Percentiles rank a stretch among this genome's conserved stretches.
phyloP scores from a whole-genome alignment of 1,139 yeast species.

The Chernovozyma aurita region DNA sequence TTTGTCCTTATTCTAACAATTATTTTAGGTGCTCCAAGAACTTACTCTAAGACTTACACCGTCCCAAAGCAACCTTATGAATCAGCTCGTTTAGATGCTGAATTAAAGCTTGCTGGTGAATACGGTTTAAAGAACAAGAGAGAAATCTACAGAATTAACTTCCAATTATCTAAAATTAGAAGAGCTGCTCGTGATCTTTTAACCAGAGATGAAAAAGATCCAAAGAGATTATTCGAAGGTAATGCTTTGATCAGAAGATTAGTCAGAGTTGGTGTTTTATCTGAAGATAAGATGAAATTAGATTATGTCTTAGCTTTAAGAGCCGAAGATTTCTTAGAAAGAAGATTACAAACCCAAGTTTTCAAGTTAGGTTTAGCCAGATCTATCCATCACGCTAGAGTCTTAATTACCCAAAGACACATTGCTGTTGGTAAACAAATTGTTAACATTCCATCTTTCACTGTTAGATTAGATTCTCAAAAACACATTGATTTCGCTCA shows the following conservation, averaged over 20 bases:
- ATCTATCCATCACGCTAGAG: constrained; percentile 99
- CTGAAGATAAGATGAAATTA: constrained; percentile 99
- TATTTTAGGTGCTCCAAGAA: constrained; percentile 85
- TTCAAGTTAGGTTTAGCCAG: constrained; percentile 99
- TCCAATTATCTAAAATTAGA: constrained; percentile 99
- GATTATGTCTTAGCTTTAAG: constrained; percentile 99
- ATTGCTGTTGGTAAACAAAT: constrained; percentile 99
- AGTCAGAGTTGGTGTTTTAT: constrained; percentile 97
- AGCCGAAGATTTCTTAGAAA: constrained; percentile 99
- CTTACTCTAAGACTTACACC: constrained; percentile 98
- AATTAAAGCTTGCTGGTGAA: constrained; percentile 99
- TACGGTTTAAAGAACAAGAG: constrained; percentile 99
- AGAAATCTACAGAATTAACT: constrained; percentile 98
- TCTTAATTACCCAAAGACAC: constrained; percentile 97
- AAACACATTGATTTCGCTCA: constrained; percentile 99
- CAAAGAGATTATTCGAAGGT: constrained; percentile 99
- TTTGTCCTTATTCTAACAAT: constrained; percentile 30
- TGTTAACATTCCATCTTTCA: constrained; percentile 98
- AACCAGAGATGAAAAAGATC: constrained; percentile 99
- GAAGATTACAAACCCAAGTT: constrained; percentile 99
- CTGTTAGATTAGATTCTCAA: constrained; percentile 99
- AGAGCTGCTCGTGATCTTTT: constrained; percentile 99
- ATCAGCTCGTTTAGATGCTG: constrained; percentile 98
- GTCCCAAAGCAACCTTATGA: constrained; percentile 99
- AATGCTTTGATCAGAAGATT: constrained; percentile 98